Evolutionary conservation across 495 filamentous ascomycete species (phyloP), one percentile per base, ranked within the genome.

Genomic region (Cladorrhinum samala): DNA sequence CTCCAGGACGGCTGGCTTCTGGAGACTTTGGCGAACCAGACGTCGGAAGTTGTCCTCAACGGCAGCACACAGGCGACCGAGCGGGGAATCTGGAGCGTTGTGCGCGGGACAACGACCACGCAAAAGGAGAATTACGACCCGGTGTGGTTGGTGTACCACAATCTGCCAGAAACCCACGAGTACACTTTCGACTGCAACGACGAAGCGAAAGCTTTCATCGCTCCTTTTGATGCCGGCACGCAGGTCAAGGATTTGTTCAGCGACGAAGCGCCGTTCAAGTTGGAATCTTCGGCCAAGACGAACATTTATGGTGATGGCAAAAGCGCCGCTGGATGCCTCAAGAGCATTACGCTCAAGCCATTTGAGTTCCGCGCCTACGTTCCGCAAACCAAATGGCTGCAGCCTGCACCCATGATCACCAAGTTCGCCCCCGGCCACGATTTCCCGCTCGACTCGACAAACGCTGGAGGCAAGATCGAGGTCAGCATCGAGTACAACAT

Each of bases 81-180:
- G 56, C 79, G 76, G 8, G 85, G 85, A 9, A 74, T 89, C 59
- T 89, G 83, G 83, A 85, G 83, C 51, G 74, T 84, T 27, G 53
- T 78, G 30, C 75, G 85, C 16, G 77, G 74, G 14, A 63, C 69
- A 44, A 65, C 68, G 1, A 68, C 58, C 17, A 57, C 78, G 9
- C 84, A 88, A 59, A 71, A 83, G 11, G 68, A 45, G 20, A 60
- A 54, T 5, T 82, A 84, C 25, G 74, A 80, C 48, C 70, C 75
- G 0, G 72, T 87, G 3, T 88, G 85, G 85, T 63, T 88, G 11
- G 68, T 89, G 1, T 88, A 85, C 59, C 76, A 80, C 27, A 89
- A 89, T 58, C 73, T 74, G 1, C 37, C 79, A 83, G 58, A 63
- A 66, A 8, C 73, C 73, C 1, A 75, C 74, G n/a, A 75, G 1